Evolutionary conservation across 495 filamentous ascomycete species (phyloP), one percentile per base, ranked within the genome.

Genomic region (Pyronema domesticum): DNA sequence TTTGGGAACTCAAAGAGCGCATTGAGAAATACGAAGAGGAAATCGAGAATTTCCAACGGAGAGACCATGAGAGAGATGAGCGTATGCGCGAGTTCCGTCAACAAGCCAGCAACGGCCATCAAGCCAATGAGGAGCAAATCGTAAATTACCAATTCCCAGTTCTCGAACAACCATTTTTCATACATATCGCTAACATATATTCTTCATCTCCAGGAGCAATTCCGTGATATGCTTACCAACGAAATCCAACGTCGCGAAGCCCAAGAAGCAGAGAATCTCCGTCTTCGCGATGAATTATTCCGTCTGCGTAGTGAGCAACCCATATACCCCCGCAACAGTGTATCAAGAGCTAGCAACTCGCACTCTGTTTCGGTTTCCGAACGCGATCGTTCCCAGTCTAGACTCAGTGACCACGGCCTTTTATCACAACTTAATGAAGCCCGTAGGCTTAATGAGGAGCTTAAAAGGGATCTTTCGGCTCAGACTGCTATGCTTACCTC

Each of bases 401-500:
- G 60, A 9, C 7, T 10, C 15, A 30, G 23, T 7, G 51, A 78
- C 11, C 74, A 78, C 13, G 55, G 46, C 6, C 17, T 39, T n/a
- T 40, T 64, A 37, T 2, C 37, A 3, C 52, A 54, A 46, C 59
- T 69, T 30, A 65, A 86, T 46, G 80, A 89, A 56, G 72, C 95
- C 30, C 81, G 84, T 47, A 85, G 88, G 58, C 91, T 96, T 64
- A 96, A 95, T 60, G 86, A 86, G 10, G 89, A 95, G 63, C 71
- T 98, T 13, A 78, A 86, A 36, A 82, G 89, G 46, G 89, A 96
- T 65, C 83, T 96, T 30, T 85, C 87, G 55, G 91, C 93, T 9
- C 91, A 98, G 67, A 93, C 88, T 0, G 94, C 88, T 0, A 98
- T 96, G 89, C 78, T 98, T 7, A 95, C 93, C 4, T 95, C 91